phyloP scores from a whole-genome alignment of 192 early-diverging fungal species.

The Rhizoclosmatium sp. region DNA sequence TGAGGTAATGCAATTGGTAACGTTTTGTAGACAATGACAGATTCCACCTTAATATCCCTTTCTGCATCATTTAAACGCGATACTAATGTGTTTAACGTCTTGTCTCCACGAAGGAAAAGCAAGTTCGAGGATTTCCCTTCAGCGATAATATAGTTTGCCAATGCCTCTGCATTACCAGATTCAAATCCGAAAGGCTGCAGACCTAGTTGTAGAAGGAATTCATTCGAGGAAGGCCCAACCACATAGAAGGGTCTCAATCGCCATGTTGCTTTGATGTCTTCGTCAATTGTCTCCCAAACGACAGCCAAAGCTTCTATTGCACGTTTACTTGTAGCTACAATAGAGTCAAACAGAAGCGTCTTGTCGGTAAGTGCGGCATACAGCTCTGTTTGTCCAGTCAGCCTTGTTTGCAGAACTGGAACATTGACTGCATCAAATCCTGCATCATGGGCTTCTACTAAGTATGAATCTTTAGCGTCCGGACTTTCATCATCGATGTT shows the following conservation, averaged over 20 bases:
- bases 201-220: not conserved
- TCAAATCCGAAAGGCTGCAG: conserved; percentile 34
- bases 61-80: not conserved
- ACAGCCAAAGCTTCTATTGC: not conserved
- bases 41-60: conserved; percentile 33
- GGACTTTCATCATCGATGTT: too few species aligned
- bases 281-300: not conserved
- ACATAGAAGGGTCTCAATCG: not conserved
- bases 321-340: conserved; percentile 4
- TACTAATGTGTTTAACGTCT: conserved; percentile 51
- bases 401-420: not conserved
- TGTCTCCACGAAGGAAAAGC: conserved; percentile 64
- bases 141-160: conserved; percentile 47
- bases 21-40: conserved; percentile 56
- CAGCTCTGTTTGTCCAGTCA: not conserved
- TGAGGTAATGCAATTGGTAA: not conserved
- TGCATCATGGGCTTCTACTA: not conserved
- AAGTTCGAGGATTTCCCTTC: not conserved
- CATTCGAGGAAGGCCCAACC: not conserved
- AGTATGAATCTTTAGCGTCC: not conserved
- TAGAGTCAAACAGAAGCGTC: not conserved
- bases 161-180: conserved; percentile 49
- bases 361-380: not conserved
- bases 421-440: not conserved
- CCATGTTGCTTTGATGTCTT: not conserved